Evolutionary conservation across 1,284 basidiomycete genomes (phyloP).

Genomic region (Pyrrhoderma lamaoense): DNA sequence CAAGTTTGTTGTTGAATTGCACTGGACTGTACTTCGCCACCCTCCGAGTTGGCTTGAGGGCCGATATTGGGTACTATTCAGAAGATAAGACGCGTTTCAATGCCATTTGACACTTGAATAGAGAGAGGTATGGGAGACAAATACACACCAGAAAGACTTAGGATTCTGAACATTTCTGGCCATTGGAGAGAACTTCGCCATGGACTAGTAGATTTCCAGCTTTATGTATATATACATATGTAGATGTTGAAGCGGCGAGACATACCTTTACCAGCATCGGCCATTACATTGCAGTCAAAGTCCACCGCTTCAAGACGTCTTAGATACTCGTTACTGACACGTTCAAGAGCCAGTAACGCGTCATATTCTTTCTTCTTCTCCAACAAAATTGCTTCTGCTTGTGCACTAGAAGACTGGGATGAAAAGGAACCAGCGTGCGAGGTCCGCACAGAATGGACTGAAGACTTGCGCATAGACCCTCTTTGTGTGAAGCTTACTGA

Average conservation of each 20-base stretch:
- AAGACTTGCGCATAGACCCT: slow-evolving; percentile 16
- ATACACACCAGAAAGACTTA: slow-evolving; percentile 56
- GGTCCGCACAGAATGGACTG: slow-evolving; percentile 18
- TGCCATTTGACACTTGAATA: no score
- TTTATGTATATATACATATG: no score
- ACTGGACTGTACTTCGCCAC: slow-evolving; percentile 23
- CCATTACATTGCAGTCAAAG: slow-evolving; percentile 69
- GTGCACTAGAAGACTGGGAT: slow-evolving; percentile 38
- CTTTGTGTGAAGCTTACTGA: no score
- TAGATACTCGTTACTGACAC: slow-evolving; percentile 52
- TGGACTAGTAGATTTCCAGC: no score
- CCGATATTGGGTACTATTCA: slow-evolving; percentile 17
- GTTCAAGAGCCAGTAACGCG: slow-evolving; percentile 64
- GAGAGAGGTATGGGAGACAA: no score
- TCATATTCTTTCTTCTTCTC: slow-evolving; percentile 79
- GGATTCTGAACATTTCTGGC: slow-evolving; percentile 74
- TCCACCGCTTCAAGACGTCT: slow-evolving; percentile 60
- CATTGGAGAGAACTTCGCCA: slow-evolving; percentile 73
- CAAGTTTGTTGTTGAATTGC: slow-evolving; percentile 23
- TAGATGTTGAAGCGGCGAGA: not conserved
- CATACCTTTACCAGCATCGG: slow-evolving; percentile 61
- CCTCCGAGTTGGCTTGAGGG: slow-evolving; percentile 29
- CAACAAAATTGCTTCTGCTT: slow-evolving; percentile 38
- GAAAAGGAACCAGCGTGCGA: slow-evolving; percentile 36
- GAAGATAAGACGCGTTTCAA: no score